Base-by-base conservation (phyloP, 352 stramenopile genomes). In the Pythium utonaiense region DNA sequence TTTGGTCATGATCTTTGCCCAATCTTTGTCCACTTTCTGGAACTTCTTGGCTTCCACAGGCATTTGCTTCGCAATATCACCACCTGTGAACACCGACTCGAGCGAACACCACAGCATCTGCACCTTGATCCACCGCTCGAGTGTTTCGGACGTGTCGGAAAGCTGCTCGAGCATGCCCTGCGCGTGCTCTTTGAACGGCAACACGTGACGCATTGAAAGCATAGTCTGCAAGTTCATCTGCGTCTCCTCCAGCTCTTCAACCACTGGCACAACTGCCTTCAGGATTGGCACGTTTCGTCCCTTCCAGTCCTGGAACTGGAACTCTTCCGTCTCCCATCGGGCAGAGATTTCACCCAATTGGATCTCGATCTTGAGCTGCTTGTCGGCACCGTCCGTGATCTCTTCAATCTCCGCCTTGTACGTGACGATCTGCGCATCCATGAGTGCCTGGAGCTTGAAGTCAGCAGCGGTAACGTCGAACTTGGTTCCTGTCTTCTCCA, bases 181-280 rank as follows among this genome's bases (percentile, higher is more conserved):
- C 1, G 95, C 95, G n/a, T 97, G 73, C 55, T 98, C 96, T 53
- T 96, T 93, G 71, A 99, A 99, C 5, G 96, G 96, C 33, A 92
- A 74, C 49, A 99, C 96, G 60, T 99, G 96, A 36, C 96, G 83
- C 94, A 99, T 98, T 0, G 94, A 98, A 40, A 99, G 73, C 86
- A 99, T 98, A 6, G 97, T 98, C 73, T 99, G 96, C 41, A 99
- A 67, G 62, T 98, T 98, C 96, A 99, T 98, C 66, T 99, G 94
- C 13, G 93, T 90, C 64, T 99, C 96, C 69, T 99, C 97, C 2
- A 99, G 75, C 63, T 99, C 96, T 62, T 99, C 97, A 13, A 99
- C 96, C 22, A 99, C 86, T 33, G 91, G 84, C 2, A 97, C 91
- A 10, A 98, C 97, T 0, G 81, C 95, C 65, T 98, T 98, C 30